Percentiles rank a stretch among this genome's conserved stretches.
phyloP scores from a whole-genome alignment of 2,329 filamentous ascomycete species.

The Colletotrichum neosansevieriae region DNA sequence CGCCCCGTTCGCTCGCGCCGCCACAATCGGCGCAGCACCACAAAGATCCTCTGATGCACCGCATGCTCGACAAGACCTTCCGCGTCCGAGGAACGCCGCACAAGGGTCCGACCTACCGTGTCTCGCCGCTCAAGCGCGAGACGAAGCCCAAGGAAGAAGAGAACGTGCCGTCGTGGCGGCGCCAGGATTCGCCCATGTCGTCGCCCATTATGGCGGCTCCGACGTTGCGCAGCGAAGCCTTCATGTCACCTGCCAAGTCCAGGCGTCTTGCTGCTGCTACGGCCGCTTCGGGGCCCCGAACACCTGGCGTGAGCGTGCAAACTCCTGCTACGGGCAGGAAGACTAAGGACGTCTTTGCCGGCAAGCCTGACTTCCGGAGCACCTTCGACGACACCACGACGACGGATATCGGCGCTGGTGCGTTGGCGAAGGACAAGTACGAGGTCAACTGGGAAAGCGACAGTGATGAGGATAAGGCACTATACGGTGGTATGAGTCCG shows the following conservation, averaged over 20 bases:
- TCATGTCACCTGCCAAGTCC: conserved; percentile 76
- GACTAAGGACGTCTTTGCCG: conserved; percentile 62
- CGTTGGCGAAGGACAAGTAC: conserved; percentile 53
- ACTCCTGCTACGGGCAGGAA: conserved; percentile 73
- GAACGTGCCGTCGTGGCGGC: conserved; percentile 56
- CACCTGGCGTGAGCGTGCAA: conserved; percentile 87
- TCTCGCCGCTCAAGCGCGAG: conserved; percentile 59
- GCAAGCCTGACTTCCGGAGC: conserved; percentile 21
- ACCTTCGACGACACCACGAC: conserved; percentile 45
- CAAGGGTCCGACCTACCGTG: conserved; percentile 58
- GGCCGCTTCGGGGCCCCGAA: conserved; percentile 64
- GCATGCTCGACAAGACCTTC: conserved; percentile 95
- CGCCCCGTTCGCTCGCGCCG: conserved; percentile 55
- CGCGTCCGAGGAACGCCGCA: conserved; percentile 93
- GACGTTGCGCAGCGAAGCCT: conserved; percentile 86
- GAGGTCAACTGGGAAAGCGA: conserved; percentile 82
- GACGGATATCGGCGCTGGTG: conserved; percentile 36
- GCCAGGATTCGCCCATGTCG: conserved; percentile 71
- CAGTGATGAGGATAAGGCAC: conserved; percentile 71
- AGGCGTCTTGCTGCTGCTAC: conserved; percentile 59
- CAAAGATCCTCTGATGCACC: conserved; percentile 86
- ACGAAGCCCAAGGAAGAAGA: conserved; percentile 45
- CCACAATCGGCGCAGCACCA: conserved; percentile 54
- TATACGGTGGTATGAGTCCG: conserved; percentile 82
- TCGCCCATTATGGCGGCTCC: conserved; percentile 85